Evolutionary conservation across 768 basidiomycete species (phyloP).

Genomic region (Ephemerocybe angulata): DNA sequence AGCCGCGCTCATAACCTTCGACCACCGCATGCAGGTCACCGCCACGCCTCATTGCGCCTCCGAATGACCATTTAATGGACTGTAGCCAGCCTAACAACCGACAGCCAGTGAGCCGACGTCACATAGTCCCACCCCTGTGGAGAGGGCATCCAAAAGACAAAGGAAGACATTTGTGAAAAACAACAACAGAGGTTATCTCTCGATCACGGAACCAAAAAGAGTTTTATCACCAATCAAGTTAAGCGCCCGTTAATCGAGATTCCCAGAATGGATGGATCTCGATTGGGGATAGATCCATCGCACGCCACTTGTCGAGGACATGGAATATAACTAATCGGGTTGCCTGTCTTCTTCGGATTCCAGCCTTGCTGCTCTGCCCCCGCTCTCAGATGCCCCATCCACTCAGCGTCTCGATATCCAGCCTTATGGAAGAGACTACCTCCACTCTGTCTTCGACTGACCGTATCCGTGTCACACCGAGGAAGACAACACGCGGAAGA

Average conservation of each 20-base stretch:
- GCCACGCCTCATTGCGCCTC: no score
- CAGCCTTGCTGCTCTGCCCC: no score
- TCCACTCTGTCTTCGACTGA: background rate
- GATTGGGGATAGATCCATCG: no score
- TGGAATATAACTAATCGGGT: no score
- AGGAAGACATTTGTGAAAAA: slow-evolving; percentile 1
- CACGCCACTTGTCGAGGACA: no score
- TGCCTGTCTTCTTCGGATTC: no score
- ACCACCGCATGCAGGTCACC: no score
- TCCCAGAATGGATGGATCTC: no score
- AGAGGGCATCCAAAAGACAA: background rate
- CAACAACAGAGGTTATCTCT: background rate
- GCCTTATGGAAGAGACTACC: background rate
- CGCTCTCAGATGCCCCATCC: background rate
- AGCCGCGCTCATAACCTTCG: no score
- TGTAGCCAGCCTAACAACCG: no score
- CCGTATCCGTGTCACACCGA: background rate
- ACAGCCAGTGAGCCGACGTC: no score
- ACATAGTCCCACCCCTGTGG: background rate
- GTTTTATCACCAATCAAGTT: background rate
- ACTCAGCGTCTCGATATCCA: background rate
- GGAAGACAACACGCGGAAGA: background rate
- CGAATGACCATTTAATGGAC: no score
- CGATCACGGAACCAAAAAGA: background rate
- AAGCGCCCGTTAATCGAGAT: background rate